Evolutionary conservation across 257 asterid genomes (phyloP).

Genomic region (Coffea eugenioides): DNA sequence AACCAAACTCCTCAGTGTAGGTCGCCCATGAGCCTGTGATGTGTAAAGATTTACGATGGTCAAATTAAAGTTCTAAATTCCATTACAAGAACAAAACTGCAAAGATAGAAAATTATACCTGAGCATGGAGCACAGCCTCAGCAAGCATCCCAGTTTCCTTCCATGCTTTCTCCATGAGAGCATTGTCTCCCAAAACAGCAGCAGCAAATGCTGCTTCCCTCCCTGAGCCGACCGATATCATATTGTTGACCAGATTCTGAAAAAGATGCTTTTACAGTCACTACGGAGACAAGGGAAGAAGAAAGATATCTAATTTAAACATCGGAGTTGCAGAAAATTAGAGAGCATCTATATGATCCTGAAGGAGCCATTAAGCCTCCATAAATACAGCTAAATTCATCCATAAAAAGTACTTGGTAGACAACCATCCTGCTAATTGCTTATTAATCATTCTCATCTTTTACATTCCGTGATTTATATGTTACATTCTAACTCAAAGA

Average conservation of each 20-base stretch:
- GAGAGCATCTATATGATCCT: too few relatives aligned
- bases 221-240: conserved; percentile 89
- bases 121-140: conserved; percentile 96
- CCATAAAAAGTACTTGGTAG: not conserved
- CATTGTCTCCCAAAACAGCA: conserved; percentile 91
- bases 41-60: conserved; percentile 28
- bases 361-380: not conserved
- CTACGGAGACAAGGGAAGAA: not conserved
- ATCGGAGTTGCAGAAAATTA: not conserved
- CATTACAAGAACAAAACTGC: conserved; percentile 12
- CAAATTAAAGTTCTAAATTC: conserved; percentile 11
- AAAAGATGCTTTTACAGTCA: conserved; percentile 10
- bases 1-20: conserved; percentile 76
- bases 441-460: not conserved
- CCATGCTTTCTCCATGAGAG: conserved; percentile 98
- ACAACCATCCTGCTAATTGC: not conserved
- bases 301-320: not conserved
- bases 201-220: conserved; percentile 98
- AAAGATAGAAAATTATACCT: conserved; percentile 37
- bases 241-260: conserved; percentile 88
- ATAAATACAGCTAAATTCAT: not conserved
- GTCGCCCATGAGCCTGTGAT: conserved; percentile 83
- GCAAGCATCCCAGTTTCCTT: conserved; percentile 98
- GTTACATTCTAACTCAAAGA: not conserved
- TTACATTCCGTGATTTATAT: not conserved